These are phyloP conservation scores for Aspergillus chevalieri DNA, from an alignment of 2,329 filamentous ascomycete species.

Conservation along the genomic window DNA sequence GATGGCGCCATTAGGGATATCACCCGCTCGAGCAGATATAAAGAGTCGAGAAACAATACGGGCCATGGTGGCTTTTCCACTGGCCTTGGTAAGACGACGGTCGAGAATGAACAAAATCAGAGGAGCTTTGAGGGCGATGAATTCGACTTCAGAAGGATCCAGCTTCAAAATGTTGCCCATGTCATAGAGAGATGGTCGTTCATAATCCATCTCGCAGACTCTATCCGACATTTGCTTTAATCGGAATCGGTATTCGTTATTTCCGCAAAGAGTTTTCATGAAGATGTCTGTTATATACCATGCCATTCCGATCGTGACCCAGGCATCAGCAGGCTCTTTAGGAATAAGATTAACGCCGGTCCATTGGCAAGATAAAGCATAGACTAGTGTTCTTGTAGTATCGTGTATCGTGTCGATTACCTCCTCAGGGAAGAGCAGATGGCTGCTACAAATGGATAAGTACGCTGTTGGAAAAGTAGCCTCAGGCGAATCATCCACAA, in stretches of 20 bases:
- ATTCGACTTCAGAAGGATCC: slow-evolving; percentile 79
- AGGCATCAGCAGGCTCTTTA: slow-evolving; percentile 71
- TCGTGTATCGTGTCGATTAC: slow-evolving; percentile 81
- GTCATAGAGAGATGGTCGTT: slow-evolving; percentile 73
- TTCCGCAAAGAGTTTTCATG: slow-evolving; percentile 82
- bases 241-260: slow-evolving; percentile 88
- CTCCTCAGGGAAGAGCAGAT: slow-evolving; percentile 75
- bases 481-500: slow-evolving; percentile 78
- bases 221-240: slow-evolving; percentile 79
- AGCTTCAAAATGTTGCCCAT: slow-evolving; percentile 72
- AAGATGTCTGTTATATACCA: slow-evolving; percentile 95
- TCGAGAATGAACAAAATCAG: slow-evolving; percentile 92
- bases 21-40: slow-evolving; percentile 76
- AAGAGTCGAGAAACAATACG: slow-evolving; percentile 82
- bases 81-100: slow-evolving; percentile 80
- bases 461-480: slow-evolving; percentile 74
- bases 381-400: slow-evolving; percentile 71
- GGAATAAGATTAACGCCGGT: slow-evolving; percentile 89
- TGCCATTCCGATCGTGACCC: slow-evolving; percentile 83
- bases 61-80: slow-evolving; percentile 73
- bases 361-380: slow-evolving; percentile 86
- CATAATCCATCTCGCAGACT: slow-evolving; percentile 73
- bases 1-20: slow-evolving; percentile 63
- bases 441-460: slow-evolving; percentile 78
- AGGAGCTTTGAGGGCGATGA: slow-evolving; percentile 83